Percentiles rank a stretch among this genome's conserved stretches.
Evolutionary conservation across 352 stramenopile genomes (phyloP).

Genomic region (Globisporangium takayamanum): DNA sequence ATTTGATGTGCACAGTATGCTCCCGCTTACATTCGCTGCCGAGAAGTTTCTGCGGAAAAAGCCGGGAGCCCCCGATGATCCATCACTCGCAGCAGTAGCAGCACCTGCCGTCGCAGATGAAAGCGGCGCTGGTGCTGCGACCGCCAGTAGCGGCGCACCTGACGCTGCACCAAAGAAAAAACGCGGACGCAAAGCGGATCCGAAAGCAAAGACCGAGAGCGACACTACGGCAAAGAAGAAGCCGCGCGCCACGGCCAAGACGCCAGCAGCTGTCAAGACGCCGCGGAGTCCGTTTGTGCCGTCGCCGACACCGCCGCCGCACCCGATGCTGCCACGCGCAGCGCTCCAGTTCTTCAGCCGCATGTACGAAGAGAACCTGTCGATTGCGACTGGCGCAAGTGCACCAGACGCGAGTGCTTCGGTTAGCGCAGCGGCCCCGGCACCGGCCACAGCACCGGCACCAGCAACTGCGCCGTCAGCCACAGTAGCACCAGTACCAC

Average conservation of each 20-base stretch:
- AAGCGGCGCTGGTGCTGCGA: not conserved
- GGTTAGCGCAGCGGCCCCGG: not conserved
- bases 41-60: conserved; percentile 54
- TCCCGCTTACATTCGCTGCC: conserved; percentile 49
- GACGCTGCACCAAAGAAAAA: conserved; percentile 8
- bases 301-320: conserved; percentile 34
- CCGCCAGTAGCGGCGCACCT: not conserved
- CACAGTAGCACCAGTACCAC: not conserved
- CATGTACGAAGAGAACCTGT: conserved; percentile 19
- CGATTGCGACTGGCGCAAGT: not conserved
- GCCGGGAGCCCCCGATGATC: not conserved
- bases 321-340: conserved; percentile 20
- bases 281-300: conserved; percentile 24
- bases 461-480: not conserved
- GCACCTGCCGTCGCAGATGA: not conserved
- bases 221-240: conserved; percentile 5
- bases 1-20: conserved; percentile 32
- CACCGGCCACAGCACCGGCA: not conserved
- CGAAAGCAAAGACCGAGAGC: not conserved
- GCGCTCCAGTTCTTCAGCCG: conserved; percentile 40
- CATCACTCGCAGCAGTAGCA: not conserved
- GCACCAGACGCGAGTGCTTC: not conserved
- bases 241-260: conserved; percentile 1
- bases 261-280: conserved; percentile 4
- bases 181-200: not conserved